Base-by-base conservation (phyloP, 2,329 filamentous ascomycete species). In the Neofusicoccum laricinum region DNA sequence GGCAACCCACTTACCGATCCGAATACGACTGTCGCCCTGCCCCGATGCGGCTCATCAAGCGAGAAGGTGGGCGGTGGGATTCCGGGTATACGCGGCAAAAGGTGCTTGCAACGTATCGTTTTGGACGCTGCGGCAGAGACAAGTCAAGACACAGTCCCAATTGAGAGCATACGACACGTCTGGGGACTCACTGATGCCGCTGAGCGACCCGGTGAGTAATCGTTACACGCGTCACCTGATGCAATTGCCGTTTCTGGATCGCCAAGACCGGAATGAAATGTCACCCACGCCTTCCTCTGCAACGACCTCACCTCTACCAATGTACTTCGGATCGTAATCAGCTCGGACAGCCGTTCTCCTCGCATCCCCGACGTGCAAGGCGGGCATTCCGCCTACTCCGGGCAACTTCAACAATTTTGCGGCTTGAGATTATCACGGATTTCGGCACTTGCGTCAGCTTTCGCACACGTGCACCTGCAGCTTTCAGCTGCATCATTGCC, bases 401-500 rank as follows among this genome's bases (percentile, higher is more conserved):
- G 21, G 6, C 53, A 30, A 4, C 53, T 58, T 38, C 40, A 17
- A 43, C 53, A 21, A 25, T 58, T 58, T 34, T 19, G 21, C n/a
- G 8, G 21, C 38, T 12, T 15, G 36, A 40, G 25, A 15, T 30
- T 32, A 41, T 41, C 53, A 58, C 53, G 53, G 53, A 58, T n/a
- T 43, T 58, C 53, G 53, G 53, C 53, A 58, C 19, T 32, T 19
- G 17, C 36, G 30, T 55, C 51, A 55, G 36, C 51, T 8, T 55
- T 21, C 53, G 38, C 40, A 58, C 53, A 58, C 53, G 53, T 58
- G 53, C 53, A 43, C 38, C 53, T 58, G 53, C 53, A 58, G 53
- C 53, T 58, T 58, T 21, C 53, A 38, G 53, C 38, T 21, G 38
- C 38, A 58, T 43, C 53, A 34, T 58, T 36, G 53, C 53, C 53